These are phyloP conservation scores for Blastocystis sp. DNA, from an alignment of 352 stramenopile species.

Conservation along the genomic window DNA sequence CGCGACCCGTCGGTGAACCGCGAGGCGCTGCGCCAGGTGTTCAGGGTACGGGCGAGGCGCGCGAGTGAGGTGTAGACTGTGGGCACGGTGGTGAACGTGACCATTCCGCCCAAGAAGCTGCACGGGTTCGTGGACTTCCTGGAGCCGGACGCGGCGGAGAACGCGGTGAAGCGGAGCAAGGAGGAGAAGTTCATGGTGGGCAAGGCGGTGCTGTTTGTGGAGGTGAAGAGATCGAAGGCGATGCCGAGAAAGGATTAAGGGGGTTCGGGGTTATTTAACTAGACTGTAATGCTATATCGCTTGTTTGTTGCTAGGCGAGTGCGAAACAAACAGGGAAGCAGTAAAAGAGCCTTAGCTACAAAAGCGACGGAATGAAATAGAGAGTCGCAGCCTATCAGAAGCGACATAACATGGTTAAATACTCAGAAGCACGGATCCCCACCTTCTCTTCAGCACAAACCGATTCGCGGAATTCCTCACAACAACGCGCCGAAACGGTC, in stretches of 20 bases:
- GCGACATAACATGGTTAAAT: no score
- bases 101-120: neutral
- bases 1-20: constrained; percentile 16
- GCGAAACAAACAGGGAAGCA: neutral
- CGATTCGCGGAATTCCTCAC: no score
- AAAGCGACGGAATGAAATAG: no score
- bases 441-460: no score
- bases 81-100: constrained; percentile 40
- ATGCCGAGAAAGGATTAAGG: constrained; percentile 27
- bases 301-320: neutral
- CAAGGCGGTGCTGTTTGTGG: constrained; percentile 17
- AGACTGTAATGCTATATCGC: constrained; percentile 13
- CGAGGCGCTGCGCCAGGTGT: constrained; percentile 29
- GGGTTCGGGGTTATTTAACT: constrained; percentile 37
- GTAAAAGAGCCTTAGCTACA: no score
- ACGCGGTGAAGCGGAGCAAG: constrained; percentile 1
- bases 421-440: no score
- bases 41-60: constrained; percentile 12
- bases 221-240: constrained; percentile 11
- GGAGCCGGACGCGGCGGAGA: neutral
- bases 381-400: no score
- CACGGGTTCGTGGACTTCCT: constrained; percentile 39
- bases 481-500: no score
- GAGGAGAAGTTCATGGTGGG: constrained; percentile 18
- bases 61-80: constrained; percentile 5